These are phyloP conservation scores for Erythrophleum ivorense DNA, from an alignment of 331 rosid genomes.

Conservation along the genomic window DNA sequence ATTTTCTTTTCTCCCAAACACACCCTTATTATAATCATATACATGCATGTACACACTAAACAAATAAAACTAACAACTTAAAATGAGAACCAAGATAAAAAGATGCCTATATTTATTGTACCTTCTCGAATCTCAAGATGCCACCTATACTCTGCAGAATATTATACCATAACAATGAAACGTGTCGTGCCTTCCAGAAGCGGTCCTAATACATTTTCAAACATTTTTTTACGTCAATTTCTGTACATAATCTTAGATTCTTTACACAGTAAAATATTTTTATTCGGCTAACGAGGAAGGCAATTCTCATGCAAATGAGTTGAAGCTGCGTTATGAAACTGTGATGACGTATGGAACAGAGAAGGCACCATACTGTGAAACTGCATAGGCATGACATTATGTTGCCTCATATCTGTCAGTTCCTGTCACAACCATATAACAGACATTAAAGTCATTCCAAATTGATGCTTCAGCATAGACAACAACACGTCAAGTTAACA, in stretches of 20 bases:
- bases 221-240: constrained; percentile 32
- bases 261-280: background rate
- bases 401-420: constrained; percentile 50
- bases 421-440: constrained; percentile 56
- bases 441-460: constrained; percentile 23
- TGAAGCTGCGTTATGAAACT: constrained; percentile 54
- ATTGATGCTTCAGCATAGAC: constrained; percentile 6
- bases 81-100: background rate
- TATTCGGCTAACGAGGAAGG: constrained; percentile 59
- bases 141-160: constrained; percentile 18
- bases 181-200: constrained; percentile 12
- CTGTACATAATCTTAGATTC: constrained; percentile 33
- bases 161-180: constrained; percentile 1
- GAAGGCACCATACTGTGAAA: constrained; percentile 67
- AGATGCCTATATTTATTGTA: background rate
- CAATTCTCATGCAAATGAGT: constrained; percentile 65
- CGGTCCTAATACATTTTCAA: background rate
- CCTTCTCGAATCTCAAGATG: constrained; percentile 12
- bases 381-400: constrained; percentile 60
- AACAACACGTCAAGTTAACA: constrained; percentile 11
- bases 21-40: background rate
- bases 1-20: background rate
- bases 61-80: background rate
- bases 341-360: constrained; percentile 58
- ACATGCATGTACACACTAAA: background rate